Evolutionary conservation across 2,329 filamentous ascomycete species (phyloP), one percentile per base, ranked within the genome.

Genomic region (Aschersonia sp.): DNA sequence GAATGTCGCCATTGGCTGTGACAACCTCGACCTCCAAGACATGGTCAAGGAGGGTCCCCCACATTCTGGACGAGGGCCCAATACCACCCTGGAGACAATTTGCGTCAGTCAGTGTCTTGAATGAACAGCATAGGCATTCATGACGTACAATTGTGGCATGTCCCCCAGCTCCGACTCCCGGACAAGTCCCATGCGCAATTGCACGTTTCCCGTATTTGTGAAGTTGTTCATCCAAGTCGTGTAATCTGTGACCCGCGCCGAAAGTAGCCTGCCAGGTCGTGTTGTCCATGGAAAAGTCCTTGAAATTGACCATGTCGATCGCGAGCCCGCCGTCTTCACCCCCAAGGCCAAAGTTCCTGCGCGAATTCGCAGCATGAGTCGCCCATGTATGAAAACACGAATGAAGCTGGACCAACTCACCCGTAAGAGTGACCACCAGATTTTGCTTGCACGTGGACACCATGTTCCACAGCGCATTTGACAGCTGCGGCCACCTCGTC

Each of bases 341-440:
- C 1, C 75, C 74, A 0, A 75, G 53, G 7, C 72, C 66, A 46
- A 59, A 63, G 50, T 68, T 68, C 12, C 65, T 68, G 46, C 20
- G 5, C 9, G 7, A 12, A 9, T 6, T 5, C 29, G 30, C 30
- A 44, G 43, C 9, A 31, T 7, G 29, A 44, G 10, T 20, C 43
- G 10, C 12, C 28, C 20, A 45, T 38, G 48, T 20, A 20, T 20
- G 20, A 20, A 20, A 20, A 20, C 20, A 20, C 20, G 20, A 20
- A 20, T 20, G 20, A 20, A 31, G 2, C 5, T 45, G 3, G 40
- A 30, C 1, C 9, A n/a, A 51, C 70, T 54, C 58, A 75, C 73
- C 67, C 78, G 52, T 80, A 84, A 0, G 77, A 82, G 55, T 84
- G 80, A 0, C 80, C 80, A 4, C 80, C 80, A 2, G 77, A 79